phyloP scores from a whole-genome alignment of 345 rosid species.

The Aethionema arabicum region DNA sequence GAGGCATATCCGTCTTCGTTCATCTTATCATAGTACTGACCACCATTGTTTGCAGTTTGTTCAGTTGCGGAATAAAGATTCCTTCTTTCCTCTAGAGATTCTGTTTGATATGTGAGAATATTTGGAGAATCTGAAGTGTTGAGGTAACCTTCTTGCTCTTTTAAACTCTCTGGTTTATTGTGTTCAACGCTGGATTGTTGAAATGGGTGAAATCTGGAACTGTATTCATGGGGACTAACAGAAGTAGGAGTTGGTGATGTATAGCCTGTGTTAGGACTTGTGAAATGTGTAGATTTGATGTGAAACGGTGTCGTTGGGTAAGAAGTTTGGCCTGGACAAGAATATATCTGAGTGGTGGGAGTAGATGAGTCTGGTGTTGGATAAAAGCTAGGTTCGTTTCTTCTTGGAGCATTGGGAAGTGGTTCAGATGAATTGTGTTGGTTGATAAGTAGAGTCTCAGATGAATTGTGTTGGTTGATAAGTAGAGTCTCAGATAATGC shows the following conservation, averaged over 20 bases:
- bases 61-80: slow-evolving; percentile 52
- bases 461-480: neutral
- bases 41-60: slow-evolving; percentile 66
- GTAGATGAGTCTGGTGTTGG: slow-evolving; percentile 17
- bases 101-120: slow-evolving; percentile 35
- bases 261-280: slow-evolving; percentile 39
- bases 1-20: slow-evolving; percentile 44
- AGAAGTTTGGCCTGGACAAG: slow-evolving; percentile 45
- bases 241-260: slow-evolving; percentile 60
- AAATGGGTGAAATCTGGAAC: slow-evolving; percentile 42
- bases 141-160: slow-evolving; percentile 45
- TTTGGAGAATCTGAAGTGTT: slow-evolving; percentile 35
- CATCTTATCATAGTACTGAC: slow-evolving; percentile 49
- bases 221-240: slow-evolving; percentile 53
- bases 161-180: slow-evolving; percentile 38
- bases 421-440: slow-evolving; percentile 43
- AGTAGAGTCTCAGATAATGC: neutral
- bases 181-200: slow-evolving; percentile 39
- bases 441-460: slow-evolving; percentile 20
- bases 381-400: slow-evolving; percentile 27
- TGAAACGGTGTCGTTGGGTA: slow-evolving; percentile 50
- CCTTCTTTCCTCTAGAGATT: slow-evolving; percentile 54
- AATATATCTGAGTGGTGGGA: slow-evolving; percentile 35
- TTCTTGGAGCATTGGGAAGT: slow-evolving; percentile 48
- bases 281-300: slow-evolving; percentile 41